Conservation (phyloP, 768 basidiomycete species). For the Hygrocybe coccinea region DNA sequence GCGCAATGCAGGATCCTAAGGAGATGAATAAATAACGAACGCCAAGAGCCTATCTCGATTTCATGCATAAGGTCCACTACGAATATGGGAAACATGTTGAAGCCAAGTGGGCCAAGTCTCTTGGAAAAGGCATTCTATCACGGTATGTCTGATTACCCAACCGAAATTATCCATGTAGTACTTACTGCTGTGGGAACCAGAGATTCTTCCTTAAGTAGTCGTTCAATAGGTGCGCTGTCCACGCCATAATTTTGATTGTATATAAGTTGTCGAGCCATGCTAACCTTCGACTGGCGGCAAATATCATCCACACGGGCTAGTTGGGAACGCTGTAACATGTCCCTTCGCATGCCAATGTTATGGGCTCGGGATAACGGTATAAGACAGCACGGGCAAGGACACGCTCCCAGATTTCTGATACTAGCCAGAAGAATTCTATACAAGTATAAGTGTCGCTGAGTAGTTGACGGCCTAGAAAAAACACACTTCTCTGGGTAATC, state of each 20-base stretch:
- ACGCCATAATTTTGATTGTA: neutral
- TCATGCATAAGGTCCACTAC: slow-evolving; percentile 38
- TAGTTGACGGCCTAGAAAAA: slow-evolving; percentile 1
- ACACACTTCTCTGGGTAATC: slow-evolving; percentile 37
- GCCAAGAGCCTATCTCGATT: slow-evolving; percentile 39
- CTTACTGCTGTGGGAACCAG: slow-evolving; percentile 20
- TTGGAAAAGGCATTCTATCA: slow-evolving; percentile 34
- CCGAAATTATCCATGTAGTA: neutral
- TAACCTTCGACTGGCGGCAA: slow-evolving; percentile 7
- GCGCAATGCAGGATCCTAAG: slow-evolving; percentile 26
- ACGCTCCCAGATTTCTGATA: slow-evolving; percentile 16
- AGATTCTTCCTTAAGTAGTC: slow-evolving; percentile 13
- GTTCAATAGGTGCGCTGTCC: slow-evolving; percentile 10
- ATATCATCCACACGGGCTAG: slow-evolving; percentile 3
- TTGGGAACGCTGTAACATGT: slow-evolving; percentile 9
- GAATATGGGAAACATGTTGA: slow-evolving; percentile 25
- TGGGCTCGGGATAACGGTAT: slow-evolving; percentile 18
- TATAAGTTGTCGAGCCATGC: slow-evolving; percentile 12
- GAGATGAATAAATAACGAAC: slow-evolving; percentile 33
- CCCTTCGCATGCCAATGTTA: slow-evolving; percentile 24
- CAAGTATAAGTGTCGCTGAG: slow-evolving; percentile 2
- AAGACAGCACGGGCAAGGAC: slow-evolving; percentile 30
- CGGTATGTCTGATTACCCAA: neutral
- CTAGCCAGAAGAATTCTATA: slow-evolving; percentile 20
- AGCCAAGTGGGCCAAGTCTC: slow-evolving; percentile 13